Conservation (phyloP, 805 yeast species). For the Myxozyma udenii region DNA sequence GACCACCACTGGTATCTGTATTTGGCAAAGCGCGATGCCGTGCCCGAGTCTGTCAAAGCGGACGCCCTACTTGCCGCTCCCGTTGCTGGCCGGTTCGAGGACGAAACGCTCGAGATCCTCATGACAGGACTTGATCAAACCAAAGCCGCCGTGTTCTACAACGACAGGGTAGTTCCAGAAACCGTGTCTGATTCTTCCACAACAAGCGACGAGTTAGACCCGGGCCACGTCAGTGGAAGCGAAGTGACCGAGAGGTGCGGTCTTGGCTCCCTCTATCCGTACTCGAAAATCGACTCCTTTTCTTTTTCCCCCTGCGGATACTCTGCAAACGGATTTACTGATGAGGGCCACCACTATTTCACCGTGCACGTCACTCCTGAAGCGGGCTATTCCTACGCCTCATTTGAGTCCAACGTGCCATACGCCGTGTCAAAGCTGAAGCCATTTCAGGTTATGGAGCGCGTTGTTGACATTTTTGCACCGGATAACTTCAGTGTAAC, state of each 20-base stretch:
- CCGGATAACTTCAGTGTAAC: constrained; percentile 75
- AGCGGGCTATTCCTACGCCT: constrained; percentile 89
- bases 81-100: constrained; percentile 35
- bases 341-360: constrained; percentile 56
- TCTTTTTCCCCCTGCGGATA: constrained; percentile 93
- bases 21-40: constrained; percentile 33
- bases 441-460: constrained; percentile 50
- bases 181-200: constrained; percentile 32
- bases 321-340: constrained; percentile 77
- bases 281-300: constrained; percentile 66
- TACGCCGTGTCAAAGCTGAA: constrained; percentile 33
- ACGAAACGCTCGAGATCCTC: constrained; percentile 80
- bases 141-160: constrained; percentile 57
- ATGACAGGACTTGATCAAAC: constrained; percentile 77
- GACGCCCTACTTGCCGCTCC: constrained; percentile 6
- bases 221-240: constrained; percentile 79
- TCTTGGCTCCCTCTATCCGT: constrained; percentile 58
- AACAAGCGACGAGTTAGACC: constrained; percentile 47
- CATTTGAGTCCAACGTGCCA: constrained; percentile 86
- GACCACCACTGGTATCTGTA: constrained; percentile 87
- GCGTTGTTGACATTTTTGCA: constrained; percentile 60
- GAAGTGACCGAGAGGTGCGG: constrained; percentile 62
- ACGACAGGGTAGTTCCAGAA: constrained; percentile 48
- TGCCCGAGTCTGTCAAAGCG: not conserved
- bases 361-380: constrained; percentile 96